These are phyloP conservation scores for Neoboletus subvelutipes DNA, from an alignment of 768 basidiomycete genomes.

Conservation along the genomic window DNA sequence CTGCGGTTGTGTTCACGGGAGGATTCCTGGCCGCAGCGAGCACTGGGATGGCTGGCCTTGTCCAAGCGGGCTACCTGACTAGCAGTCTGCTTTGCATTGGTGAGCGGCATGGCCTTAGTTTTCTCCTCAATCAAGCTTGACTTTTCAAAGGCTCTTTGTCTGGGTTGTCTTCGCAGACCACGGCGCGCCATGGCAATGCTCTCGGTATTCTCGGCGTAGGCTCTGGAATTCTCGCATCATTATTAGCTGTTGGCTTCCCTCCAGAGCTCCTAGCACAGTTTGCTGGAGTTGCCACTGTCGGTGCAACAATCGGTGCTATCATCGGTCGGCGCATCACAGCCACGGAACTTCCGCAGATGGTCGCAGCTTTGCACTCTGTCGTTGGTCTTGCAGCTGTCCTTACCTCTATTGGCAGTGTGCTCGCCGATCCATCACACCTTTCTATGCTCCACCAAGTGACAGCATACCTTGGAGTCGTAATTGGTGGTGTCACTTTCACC, in stretches of 20 bases:
- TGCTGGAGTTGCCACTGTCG: slow-evolving; percentile 72
- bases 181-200: slow-evolving; percentile 84
- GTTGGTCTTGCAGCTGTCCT: slow-evolving; percentile 89
- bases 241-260: slow-evolving; percentile 82
- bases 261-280: slow-evolving; percentile 75
- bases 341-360: slow-evolving; percentile 86
- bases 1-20: slow-evolving; percentile 78
- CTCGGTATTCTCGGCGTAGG: slow-evolving; percentile 86
- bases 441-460: slow-evolving; percentile 76
- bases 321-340: slow-evolving; percentile 83
- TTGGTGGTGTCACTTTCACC: slow-evolving; percentile 88
- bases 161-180: slow-evolving; percentile 74
- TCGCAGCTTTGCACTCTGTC: slow-evolving; percentile 80
- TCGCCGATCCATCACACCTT: slow-evolving; percentile 67
- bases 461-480: slow-evolving; percentile 83
- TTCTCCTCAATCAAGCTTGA: background rate
- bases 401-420: slow-evolving; percentile 80
- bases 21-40: slow-evolving; percentile 81
- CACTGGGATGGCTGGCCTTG: slow-evolving; percentile 81
- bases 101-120: slow-evolving; percentile 24
- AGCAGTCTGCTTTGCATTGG: slow-evolving; percentile 88
- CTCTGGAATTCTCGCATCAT: slow-evolving; percentile 76
- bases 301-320: slow-evolving; percentile 64
- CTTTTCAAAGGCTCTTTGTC: slow-evolving; percentile 64
- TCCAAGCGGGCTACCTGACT: slow-evolving; percentile 84